Percentiles rank a stretch among this genome's conserved stretches.
Evolutionary conservation across 2,329 filamentous ascomycete genomes (phyloP).

Genomic region (Trichoderma sp.): DNA sequence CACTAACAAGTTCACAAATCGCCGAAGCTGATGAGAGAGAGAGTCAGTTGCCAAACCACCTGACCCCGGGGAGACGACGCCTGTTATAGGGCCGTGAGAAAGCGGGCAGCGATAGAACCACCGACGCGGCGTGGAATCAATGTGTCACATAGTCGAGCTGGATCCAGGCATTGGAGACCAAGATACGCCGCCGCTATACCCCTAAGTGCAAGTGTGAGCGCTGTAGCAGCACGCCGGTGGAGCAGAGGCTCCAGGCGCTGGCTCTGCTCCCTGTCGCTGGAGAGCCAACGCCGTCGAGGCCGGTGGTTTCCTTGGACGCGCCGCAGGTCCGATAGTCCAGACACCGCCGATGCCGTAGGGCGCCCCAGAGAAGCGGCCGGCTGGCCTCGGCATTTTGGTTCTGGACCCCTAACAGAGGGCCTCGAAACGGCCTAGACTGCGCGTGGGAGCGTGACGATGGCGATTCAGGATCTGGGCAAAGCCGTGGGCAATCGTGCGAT

Average conservation of each 20-base stretch:
- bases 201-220: conserved; percentile 59
- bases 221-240: conserved; percentile 37
- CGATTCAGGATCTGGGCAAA: not conserved
- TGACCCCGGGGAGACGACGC: conserved; percentile 13
- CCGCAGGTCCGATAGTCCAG: conserved; percentile 9
- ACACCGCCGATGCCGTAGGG: conserved; percentile 5
- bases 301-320: not conserved
- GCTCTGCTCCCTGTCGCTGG: not conserved
- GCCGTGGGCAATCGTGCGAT: not conserved
- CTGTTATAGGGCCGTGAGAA: conserved; percentile 17
- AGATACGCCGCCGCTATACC: conserved; percentile 49
- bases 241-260: conserved; percentile 11
- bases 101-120: not conserved
- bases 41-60: conserved; percentile 5
- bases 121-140: conserved; percentile 8
- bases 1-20: not conserved
- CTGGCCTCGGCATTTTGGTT: conserved; percentile 29
- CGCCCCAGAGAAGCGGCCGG: conserved; percentile 20
- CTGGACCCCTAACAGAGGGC: conserved; percentile 14
- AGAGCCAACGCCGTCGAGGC: conserved; percentile 8
- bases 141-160: conserved; percentile 23
- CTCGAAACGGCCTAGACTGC: conserved; percentile 12
- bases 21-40: not conserved
- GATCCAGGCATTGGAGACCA: conserved; percentile 16
- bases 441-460: not conserved